Evolutionary conservation across 495 filamentous ascomycete species (phyloP).

Genomic region (Talaromyces proteolyticus): DNA sequence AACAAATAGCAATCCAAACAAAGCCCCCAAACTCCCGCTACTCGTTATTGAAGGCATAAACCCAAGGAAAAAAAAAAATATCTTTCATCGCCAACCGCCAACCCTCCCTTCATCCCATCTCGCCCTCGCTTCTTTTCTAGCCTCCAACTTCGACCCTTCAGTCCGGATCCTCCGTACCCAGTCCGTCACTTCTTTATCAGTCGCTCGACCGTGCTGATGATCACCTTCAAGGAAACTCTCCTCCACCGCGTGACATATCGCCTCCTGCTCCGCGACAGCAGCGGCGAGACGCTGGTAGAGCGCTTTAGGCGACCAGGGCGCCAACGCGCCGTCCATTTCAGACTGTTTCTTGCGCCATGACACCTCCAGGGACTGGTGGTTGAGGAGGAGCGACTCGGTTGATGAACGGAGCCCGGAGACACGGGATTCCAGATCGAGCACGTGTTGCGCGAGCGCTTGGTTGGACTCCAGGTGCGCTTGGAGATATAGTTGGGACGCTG

Average conservation of each 20-base stretch:
- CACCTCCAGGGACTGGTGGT: conserved; percentile 80
- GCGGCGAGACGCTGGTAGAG: conserved; percentile 75
- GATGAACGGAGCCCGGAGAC: conserved; percentile 56
- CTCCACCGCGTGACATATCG: conserved; percentile 72
- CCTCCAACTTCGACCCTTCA: conserved; percentile 66
- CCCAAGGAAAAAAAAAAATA: background rate
- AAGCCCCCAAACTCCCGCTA: background rate
- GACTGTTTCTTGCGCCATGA: conserved; percentile 83
- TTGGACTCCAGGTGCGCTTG: conserved; percentile 52
- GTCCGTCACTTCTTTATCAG: conserved; percentile 74
- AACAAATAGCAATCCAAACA: too few relatives aligned
- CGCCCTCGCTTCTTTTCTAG: conserved; percentile 74
- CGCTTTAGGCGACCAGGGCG: conserved; percentile 76
- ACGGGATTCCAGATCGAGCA: conserved; percentile 55
- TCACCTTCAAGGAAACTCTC: conserved; percentile 78
- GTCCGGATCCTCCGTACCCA: conserved; percentile 77
- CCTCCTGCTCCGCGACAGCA: conserved; percentile 75
- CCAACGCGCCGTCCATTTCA: conserved; percentile 79
- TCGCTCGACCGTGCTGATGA: conserved; percentile 45
- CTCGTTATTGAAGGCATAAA: background rate
- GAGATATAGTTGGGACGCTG: conserved; percentile 42
- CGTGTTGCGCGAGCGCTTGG: conserved; percentile 61
- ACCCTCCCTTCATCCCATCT: conserved; percentile 94
- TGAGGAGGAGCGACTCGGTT: conserved; percentile 75
- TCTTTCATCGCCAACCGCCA: conserved; percentile 79